A percentile compares a stretch with the other conserved stretches of the same genome.
These are phyloP conservation scores for Sphaerobolus stellatus DNA, from an alignment of 1,284 basidiomycete species.

Conservation along the genomic window DNA sequence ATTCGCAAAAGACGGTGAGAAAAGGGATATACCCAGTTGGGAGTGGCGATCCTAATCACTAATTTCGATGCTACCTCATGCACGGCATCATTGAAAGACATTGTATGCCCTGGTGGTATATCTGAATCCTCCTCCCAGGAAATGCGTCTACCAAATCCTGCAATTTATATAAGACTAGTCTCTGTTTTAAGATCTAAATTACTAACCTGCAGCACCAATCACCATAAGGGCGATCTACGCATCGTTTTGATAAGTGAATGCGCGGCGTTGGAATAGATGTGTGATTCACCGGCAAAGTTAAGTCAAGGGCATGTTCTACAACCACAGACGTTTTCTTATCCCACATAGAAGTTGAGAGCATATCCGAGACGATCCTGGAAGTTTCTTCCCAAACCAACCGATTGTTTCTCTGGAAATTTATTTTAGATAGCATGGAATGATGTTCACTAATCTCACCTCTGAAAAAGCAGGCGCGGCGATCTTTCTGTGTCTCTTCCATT, in stretches of 20 bases:
- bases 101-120: not conserved
- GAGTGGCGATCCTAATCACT: not conserved
- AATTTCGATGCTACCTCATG: not conserved
- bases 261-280: not conserved
- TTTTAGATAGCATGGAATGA: not conserved
- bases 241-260: not conserved
- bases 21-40: not conserved
- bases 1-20: not conserved
- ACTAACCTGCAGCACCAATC: constrained; percentile 37
- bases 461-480: constrained; percentile 43
- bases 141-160: constrained; percentile 35
- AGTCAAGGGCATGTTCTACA: constrained; percentile 16
- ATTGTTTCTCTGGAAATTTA: constrained; percentile 38
- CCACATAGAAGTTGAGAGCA: constrained; percentile 37
- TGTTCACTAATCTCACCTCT: constrained; percentile 27
- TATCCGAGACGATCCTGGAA: constrained; percentile 41
- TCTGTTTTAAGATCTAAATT: not conserved
- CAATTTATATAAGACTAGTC: not conserved
- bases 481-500: constrained; percentile 44
- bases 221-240: constrained; percentile 39
- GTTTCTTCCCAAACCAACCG: constrained; percentile 46
- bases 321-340: constrained; percentile 29
- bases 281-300: constrained; percentile 28
- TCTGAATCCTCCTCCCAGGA: constrained; percentile 32
- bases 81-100: not conserved